Evolutionary conservation across 2,329 filamentous ascomycete species (phyloP), one percentile per base, ranked within the genome.

Genomic region (Nigrograna mackinnonii): DNA sequence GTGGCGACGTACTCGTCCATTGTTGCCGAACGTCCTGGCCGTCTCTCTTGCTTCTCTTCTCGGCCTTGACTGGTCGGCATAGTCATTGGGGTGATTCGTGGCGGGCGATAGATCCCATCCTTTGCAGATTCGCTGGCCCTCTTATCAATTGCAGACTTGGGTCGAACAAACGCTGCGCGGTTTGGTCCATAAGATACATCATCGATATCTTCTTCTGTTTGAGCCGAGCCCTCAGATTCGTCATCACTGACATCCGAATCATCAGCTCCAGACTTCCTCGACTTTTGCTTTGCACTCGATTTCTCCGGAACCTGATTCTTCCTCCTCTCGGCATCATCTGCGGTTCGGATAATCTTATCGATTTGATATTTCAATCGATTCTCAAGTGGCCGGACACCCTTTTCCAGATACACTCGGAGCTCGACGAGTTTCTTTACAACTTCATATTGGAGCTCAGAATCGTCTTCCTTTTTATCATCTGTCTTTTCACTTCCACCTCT

Each of bases 361-460:
- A 99, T 90, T 66, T 96, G 91, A 70, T 96, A 99, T 54, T 91
- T 92, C 48, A 99, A 73, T 57, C 91, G 88, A 54, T 87, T 86
- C 70, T 99, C 95, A 13, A 97, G 73, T 0, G 94, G 94, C 13
- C 89, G 84, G 3, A 96, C 88, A 52, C 94, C 95, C 64, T 91
- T 91, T 62, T 99, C 95, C 1, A 99, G 77, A 65, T 95, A 97
- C 1, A 96, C 78, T n/a, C 92, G 83, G 39, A 96, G 76, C 68
- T 96, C 91, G 14, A 91, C 84, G n/a, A 99, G 79, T 64, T 95
- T 96, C 54, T 86, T 85, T 2, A 94, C 85, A 0, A 91, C 85
- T 2, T 86, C 78, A 36, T 87, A 80, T 35, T 84, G 77, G 1
- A 85, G 69, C 0, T 76, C 71, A 4, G 59, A 47, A 1, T 74